Base-by-base conservation (phyloP, 768 basidiomycete genomes). In the Chlorophyllum brunneum region DNA sequence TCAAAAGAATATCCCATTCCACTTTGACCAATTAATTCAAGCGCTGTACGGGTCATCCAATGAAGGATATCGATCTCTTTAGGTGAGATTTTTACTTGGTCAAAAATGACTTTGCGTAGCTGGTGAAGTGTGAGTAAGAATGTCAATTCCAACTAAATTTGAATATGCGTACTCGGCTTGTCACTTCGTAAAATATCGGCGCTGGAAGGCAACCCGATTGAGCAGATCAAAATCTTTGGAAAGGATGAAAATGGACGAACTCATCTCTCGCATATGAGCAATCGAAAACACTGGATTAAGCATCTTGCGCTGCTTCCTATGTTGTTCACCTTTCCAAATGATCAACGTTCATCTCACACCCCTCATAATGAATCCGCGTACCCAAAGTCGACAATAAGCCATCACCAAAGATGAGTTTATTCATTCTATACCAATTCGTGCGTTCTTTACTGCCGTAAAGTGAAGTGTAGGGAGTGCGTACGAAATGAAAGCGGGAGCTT, bases 1-100 rank as follows among this genome's bases (percentile, higher is more conserved):
- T 76, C 74, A 34, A 77, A 75, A 11, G 70, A 70, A 42, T 66
- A 67, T 4, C 75, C 74, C n/a, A 81, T 64, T 3, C 78, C 77
- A 22, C 70, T 73, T 64, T 75, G 75, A 13, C 76, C 77, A 43
- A 81, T 72, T 33, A 79, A 64, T 52, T 80, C 78, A 18, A 80
- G 65, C 15, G 78, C 73, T 11, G 70, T 66, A 4, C 78, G 68
- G 10, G 72, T 62, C 61, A 69, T 67, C 73, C 74, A 75, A 16
- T 61, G 54, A 6, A 63, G 41, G 9, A 73, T 42, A 50, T 75
- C 71, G 24, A 75, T 59, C 60, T 71, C 69, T 43, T 63, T 56
- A 2, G 68, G 62, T 15, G 69, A 70, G 2, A 62, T 56, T 15
- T 59, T 38, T 20, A 67, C 62, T 54, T 65, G 64, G 18, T 51